Evolutionary conservation across 192 early-diverging fungal species (phyloP), one percentile per base, ranked within the genome.

Genomic region (Irineochytrium annulatum): DNA sequence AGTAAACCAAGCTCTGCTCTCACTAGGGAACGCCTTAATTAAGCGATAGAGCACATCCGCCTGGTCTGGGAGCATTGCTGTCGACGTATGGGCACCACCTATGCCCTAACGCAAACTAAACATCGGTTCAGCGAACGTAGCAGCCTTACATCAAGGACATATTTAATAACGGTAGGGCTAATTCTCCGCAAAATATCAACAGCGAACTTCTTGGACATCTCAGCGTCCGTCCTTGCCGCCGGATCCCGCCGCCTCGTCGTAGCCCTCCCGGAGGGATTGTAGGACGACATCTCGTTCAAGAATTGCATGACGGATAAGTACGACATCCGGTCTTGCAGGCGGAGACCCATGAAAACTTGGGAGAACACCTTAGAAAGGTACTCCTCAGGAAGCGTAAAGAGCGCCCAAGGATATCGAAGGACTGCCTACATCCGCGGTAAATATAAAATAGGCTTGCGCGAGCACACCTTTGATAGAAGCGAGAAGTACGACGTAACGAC

Each of bases 401-500:
- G 28, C 6, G 60, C 59, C 70, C 70, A 68, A 0, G 63, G 62
- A 53, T 57, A 64, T 26, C 31, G 27, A 11, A 13, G 33, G n/a
- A n/a, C n/a, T n/a, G n/a, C n/a, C n/a, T n/a, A n/a, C n/a, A n/a
- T n/a, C n/a, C n/a, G n/a, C n/a, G n/a, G n/a, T n/a, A n/a, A n/a
- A n/a, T n/a, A n/a, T n/a, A n/a, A n/a, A n/a, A n/a, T n/a, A n/a
- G n/a, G n/a, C n/a, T n/a, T n/a, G n/a, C n/a, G n/a, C n/a, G n/a
- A n/a, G 3, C 44, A 52, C 20, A 69, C 71, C 27, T 55, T 31
- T 11, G 46, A 34, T 2, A 75, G 48, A 17, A 75, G 34, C 26
- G 57, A 62, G 46, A 71, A 71, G 61, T 59, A 71, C 0, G 57
- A 29, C 3, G 58, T 52, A 20, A 75, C 68, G 11, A 75, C 1